Base-by-base conservation (phyloP, 2,329 filamentous ascomycete species). In the Claviceps humidiphila region DNA sequence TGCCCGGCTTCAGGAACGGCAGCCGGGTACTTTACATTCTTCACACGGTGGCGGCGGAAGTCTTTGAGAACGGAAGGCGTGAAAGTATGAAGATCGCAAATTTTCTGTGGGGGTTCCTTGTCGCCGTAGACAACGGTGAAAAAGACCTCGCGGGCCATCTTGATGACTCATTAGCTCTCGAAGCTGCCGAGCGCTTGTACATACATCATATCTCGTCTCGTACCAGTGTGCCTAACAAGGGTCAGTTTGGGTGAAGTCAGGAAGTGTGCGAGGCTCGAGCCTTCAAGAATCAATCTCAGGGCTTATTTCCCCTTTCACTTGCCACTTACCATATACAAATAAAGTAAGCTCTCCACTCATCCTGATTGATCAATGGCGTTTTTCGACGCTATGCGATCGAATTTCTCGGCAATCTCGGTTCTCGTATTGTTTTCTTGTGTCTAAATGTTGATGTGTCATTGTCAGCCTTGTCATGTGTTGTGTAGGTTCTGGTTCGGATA, bases 61-160 rank as follows among this genome's bases (percentile, higher is more conserved):
- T 77, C 73, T 55, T 82, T 77, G 0, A 97, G 76, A n/a, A 94
- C 70, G 14, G 90, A 90, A 0, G 89, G 87, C 0, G 74, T 75
- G 64, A 89, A 81, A 0, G 67, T 78, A 56, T 80, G 80, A 39
- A 91, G 71, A 47, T 78, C 65, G 52, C 69, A 62, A 40, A 77
- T 65, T 66, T 74, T 61, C 66, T 76, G 39, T 62, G 78, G 62
- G 56, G 75, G 73, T 5, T 64, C 60, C 16, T 70, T 66, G 8
- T 70, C 68, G 58, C 82, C 80, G 68, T 90, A 87, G 67, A 87
- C 87, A 44, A 95, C 89, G 38, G 85, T 85, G 70, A 86, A 85
- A 59, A 97, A 88, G 61, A 97, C 83, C 62, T 85, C 80, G 0
- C 85, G 81, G n/a, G 84, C 86, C 89, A 96, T 96, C 71, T 73